Conservation (phyloP, 2,329 filamentous ascomycete genomes). For the Septoria petroselini region DNA sequence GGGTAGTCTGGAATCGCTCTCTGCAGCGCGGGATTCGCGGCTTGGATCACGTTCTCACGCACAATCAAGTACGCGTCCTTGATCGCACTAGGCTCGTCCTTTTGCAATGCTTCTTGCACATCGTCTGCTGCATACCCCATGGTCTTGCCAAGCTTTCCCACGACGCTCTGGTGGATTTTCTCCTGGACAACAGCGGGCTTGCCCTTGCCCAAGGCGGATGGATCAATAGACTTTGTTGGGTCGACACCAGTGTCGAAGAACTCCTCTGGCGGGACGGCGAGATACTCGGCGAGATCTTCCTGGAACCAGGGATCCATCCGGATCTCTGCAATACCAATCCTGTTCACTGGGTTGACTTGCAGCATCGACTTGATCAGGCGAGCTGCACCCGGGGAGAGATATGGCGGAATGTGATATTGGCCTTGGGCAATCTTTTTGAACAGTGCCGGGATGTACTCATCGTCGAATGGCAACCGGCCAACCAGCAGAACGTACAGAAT, state of each 20-base stretch:
- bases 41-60: slow-evolving; percentile 96
- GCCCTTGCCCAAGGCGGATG: slow-evolving; percentile 74
- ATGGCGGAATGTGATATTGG: slow-evolving; percentile 86
- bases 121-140: slow-evolving; percentile 97
- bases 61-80: slow-evolving; percentile 99
- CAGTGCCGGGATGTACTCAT: slow-evolving; percentile 94
- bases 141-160: slow-evolving; percentile 92
- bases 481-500: slow-evolving; percentile 65
- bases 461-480: slow-evolving; percentile 82
- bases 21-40: slow-evolving; percentile 64
- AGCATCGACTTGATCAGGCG: slow-evolving; percentile 88
- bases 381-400: slow-evolving; percentile 81
- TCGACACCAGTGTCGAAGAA: slow-evolving; percentile 93
- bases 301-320: slow-evolving; percentile 91
- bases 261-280: slow-evolving; percentile 83
- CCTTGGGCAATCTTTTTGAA: slow-evolving; percentile 98
- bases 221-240: slow-evolving; percentile 84
- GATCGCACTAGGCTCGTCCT: slow-evolving; percentile 92
- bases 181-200: slow-evolving; percentile 77
- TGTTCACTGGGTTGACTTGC: slow-evolving; percentile 89
- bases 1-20: slow-evolving; percentile 51
- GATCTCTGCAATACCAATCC: slow-evolving; percentile 92
- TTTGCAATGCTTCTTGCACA: slow-evolving; percentile 88
- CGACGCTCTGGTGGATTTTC: slow-evolving; percentile 86
- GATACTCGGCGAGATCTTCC: slow-evolving; percentile 79